phyloP scores from a whole-genome alignment of 305 asterid species.

The Fraxinus baroniana region DNA sequence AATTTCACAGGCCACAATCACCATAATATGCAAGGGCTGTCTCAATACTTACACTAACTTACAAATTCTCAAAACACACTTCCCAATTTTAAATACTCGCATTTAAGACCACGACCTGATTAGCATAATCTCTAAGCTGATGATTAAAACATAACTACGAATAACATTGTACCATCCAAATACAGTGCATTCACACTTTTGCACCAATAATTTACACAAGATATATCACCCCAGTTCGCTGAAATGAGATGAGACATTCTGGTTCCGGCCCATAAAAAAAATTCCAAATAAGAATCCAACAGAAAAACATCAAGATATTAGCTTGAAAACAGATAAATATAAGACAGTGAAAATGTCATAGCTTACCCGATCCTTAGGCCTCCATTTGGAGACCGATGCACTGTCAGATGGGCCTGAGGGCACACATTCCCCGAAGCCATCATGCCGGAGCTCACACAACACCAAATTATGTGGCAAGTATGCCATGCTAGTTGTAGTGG shows the following conservation, averaged over 20 bases:
- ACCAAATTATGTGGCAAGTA: constrained; percentile 87
- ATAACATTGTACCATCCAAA: background rate
- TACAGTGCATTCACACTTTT: background rate
- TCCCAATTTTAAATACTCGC: background rate
- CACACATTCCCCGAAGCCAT: constrained; percentile 71
- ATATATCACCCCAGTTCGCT: background rate
- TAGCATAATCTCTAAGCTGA: background rate
- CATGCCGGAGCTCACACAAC: constrained; percentile 91
- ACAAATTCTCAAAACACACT: background rate
- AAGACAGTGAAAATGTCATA: constrained; percentile 3
- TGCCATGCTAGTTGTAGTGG: constrained; percentile 82
- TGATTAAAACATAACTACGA: background rate
- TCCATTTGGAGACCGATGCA: constrained; percentile 91
- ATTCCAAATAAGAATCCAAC: background rate
- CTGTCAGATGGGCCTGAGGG: constrained; percentile 83
- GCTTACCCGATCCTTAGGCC: constrained; percentile 87
- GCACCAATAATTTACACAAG: background rate
- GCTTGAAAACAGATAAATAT: background rate
- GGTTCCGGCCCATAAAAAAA: background rate
- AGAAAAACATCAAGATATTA: background rate
- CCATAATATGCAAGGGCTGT: background rate
- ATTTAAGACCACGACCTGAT: background rate
- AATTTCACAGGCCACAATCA: background rate
- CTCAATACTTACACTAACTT: background rate
- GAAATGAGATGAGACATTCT: background rate